Base-by-base conservation (phyloP, 768 basidiomycete species). In the Pisolithus albus region DNA sequence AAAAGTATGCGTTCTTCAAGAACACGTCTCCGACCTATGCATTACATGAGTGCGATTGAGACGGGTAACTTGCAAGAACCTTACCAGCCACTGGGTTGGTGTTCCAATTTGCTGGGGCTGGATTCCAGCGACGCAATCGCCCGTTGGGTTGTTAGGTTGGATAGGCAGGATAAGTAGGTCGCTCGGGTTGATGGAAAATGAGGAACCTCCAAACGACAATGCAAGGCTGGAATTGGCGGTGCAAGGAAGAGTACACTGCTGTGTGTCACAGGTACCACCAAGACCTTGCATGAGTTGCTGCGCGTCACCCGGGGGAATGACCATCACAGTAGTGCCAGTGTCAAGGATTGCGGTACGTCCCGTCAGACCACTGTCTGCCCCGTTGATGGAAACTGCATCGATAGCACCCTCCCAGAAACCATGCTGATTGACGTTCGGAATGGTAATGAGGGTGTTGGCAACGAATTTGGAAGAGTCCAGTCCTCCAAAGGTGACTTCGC, bases 401-500 rank as follows among this genome's bases (percentile, higher is more conserved):
- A 92, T 64, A 7, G 69, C 69, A 15, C 74, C 83, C 72, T 91
- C 86, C 92, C 91, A 93, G 73, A 92, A 93, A 37, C 89, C 88
- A 23, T 73, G 54, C 6, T 54, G 43, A 66, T 79, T 88, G 64
- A 87, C 79, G 58, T 88, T 90, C 49, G 66, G 59, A 47, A 90
- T 51, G 0, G 78, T 81, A 40, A 78, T 73, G 36, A 88, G 72
- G 2, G 86, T 83, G 16, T 59, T 53, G 6, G 74, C 50, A 57
- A 83, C 76, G 64, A 89, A 88, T 67, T 91, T 89, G 55, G 77
- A 72, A 8, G 69, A 11, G 67, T 92, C 87, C 32, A 90, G 75
- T 11, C 77, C 84, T 32, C 90, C 91, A 56, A 93, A 87, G 7
- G 89, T 89, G 52, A 92, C 77, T 68, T 89, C 77, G 47, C 90